Evolutionary conservation across 495 filamentous ascomycete species (phyloP).

Genomic region (Clohesyomyces aquaticus): DNA sequence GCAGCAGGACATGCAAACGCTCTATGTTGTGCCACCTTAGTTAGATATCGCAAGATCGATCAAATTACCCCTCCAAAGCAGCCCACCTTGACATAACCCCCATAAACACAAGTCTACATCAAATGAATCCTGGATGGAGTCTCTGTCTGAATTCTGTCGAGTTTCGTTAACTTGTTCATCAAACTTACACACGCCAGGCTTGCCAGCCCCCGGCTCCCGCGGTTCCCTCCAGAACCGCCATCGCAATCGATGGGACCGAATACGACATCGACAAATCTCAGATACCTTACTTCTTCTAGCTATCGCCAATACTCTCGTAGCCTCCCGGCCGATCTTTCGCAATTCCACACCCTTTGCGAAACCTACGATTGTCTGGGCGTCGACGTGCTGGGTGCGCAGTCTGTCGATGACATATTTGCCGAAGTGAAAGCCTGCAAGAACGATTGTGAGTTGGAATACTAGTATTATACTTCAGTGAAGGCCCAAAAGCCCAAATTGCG

Average conservation of each 20-base stretch:
- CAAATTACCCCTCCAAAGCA: too few relatives aligned
- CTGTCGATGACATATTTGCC: not conserved
- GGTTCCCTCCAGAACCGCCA: not conserved
- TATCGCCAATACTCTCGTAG: not conserved
- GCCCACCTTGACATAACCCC: too few relatives aligned
- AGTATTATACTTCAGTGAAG: not conserved
- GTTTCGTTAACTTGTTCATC: too few relatives aligned
- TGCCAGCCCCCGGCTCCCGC: not conserved
- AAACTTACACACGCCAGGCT: too few relatives aligned
- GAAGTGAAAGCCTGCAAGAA: not conserved
- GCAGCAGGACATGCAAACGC: too few relatives aligned
- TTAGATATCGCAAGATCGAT: too few relatives aligned
- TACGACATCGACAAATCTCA: not conserved
- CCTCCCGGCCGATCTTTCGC: not conserved
- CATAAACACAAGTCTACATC: too few relatives aligned
- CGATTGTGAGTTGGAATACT: not conserved
- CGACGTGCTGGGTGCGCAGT: not conserved
- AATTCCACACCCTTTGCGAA: not conserved
- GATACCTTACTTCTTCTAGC: not conserved
- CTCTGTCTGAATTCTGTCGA: too few relatives aligned
- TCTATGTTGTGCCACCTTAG: too few relatives aligned
- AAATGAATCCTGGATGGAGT: too few relatives aligned
- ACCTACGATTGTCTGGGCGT: constrained; percentile 1
- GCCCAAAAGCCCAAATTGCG: not conserved
- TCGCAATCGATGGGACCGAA: not conserved